phyloP scores from a whole-genome alignment of 441 rosid genomes.

The Breynia disticha region DNA sequence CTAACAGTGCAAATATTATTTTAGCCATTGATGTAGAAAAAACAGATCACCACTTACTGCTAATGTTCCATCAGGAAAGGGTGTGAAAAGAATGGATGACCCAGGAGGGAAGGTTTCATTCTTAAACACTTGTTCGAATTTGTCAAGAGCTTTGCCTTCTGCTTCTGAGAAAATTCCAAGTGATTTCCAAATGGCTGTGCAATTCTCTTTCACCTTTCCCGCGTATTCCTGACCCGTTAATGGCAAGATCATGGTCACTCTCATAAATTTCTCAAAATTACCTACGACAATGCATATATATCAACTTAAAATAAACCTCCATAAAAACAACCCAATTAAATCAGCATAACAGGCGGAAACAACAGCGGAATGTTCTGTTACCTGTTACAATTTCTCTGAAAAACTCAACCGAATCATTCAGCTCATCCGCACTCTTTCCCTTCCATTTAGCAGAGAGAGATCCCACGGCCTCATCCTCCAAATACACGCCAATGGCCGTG shows the following conservation, averaged over 20 bases:
- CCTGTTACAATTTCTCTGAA: slow-evolving; percentile 85
- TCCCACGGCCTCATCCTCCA: slow-evolving; percentile 46
- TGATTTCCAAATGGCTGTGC: slow-evolving; percentile 60
- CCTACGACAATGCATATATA: slow-evolving; percentile 26
- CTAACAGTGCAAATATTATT: too few species aligned
- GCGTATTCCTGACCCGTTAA: slow-evolving; percentile 69
- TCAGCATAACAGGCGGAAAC: not conserved
- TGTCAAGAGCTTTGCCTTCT: slow-evolving; percentile 67
- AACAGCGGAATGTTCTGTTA: slow-evolving; percentile 7
- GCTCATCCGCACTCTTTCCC: slow-evolving; percentile 40
- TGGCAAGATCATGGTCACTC: slow-evolving; percentile 71
- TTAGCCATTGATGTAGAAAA: not conserved
- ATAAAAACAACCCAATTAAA: not conserved
- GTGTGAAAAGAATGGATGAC: slow-evolving; percentile 66
- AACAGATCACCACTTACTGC: slow-evolving; percentile 29
- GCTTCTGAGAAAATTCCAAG: slow-evolving; percentile 56
- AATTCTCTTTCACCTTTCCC: slow-evolving; percentile 71
- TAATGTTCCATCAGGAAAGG: slow-evolving; percentile 37
- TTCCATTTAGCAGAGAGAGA: slow-evolving; percentile 59
- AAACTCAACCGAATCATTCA: slow-evolving; percentile 58
- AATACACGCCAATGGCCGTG: slow-evolving; percentile 74
- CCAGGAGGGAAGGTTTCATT: slow-evolving; percentile 60
- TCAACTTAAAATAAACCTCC: not conserved
- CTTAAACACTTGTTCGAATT: slow-evolving; percentile 47
- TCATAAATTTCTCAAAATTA: slow-evolving; percentile 55